Base-by-base conservation (phyloP, 1,284 basidiomycete species). In the Fomitiporia mediterranea region DNA sequence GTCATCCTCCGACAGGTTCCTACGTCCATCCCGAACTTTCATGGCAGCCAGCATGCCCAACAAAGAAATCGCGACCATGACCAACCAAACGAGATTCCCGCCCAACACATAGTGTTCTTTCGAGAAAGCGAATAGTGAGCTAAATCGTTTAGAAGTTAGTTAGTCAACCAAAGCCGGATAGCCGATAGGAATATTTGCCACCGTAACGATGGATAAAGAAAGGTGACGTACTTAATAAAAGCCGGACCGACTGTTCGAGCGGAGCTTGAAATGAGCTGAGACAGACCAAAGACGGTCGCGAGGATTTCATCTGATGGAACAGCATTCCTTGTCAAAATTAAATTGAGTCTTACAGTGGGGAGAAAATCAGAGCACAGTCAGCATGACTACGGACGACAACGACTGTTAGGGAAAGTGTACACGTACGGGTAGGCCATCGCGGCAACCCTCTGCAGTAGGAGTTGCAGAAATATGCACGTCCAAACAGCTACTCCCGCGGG, bases 351-450 rank as follows among this genome's bases (percentile, higher is more conserved):
- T 46, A 30, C 25, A 17, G 13, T 13, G 32, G n/a, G n/a, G n/a
- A n/a, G n/a, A n/a, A n/a, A n/a, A n/a, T n/a, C n/a, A n/a, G n/a
- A n/a, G n/a, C n/a, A n/a, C n/a, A n/a, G n/a, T n/a, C n/a, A n/a
- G n/a, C n/a, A n/a, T n/a, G n/a, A n/a, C n/a, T n/a, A 43, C 4
- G 25, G 44, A 30, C 6, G 4, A 15, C 5, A 30, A 30, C 15
- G 2, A 46, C 3, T 4, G 42, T 2, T 11, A 11, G 11, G 21
- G 17, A 19, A 51, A 27, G 21, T n/a, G n/a, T n/a, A 15, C 4
- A 51, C 57, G 3, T 61, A 73, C 73, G 70, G 70, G 58, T 66
- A 74, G 23, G 69, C 67, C 34, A 75, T 60, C 48, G 66, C 67
- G 3, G 67, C 71, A 15, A 66, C 48, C 28, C 70, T 61, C 4